Percentiles rank a stretch among this genome's conserved stretches.
These are phyloP conservation scores for Suillus paluster DNA, from an alignment of 768 basidiomycete genomes.

Conservation along the genomic window DNA sequence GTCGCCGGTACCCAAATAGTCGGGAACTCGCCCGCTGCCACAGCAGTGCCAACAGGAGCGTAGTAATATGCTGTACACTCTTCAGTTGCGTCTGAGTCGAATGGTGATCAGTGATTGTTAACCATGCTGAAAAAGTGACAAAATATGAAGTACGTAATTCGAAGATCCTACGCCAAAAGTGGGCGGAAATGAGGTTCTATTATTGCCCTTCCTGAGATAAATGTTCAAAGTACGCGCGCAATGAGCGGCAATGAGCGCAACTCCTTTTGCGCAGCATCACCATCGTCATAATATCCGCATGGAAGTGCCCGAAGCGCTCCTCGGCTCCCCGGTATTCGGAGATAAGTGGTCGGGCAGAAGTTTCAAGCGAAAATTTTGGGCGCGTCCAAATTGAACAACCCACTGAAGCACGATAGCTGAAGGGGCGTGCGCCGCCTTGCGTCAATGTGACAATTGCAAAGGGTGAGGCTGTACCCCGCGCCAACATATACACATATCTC, in stretches of 20 bases:
- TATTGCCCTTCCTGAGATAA: background rate
- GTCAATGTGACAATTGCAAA: background rate
- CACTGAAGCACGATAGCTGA: background rate
- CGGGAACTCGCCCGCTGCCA: conserved; percentile 43
- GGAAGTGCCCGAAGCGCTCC: background rate
- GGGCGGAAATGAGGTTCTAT: background rate
- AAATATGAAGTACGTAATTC: background rate
- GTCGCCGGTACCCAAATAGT: conserved; percentile 47
- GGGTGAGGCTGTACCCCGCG: background rate
- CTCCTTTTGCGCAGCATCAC: background rate
- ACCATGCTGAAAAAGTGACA: background rate
- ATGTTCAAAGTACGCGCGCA: background rate
- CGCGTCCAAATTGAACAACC: background rate
- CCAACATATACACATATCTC: too few species aligned
- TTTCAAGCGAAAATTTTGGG: background rate
- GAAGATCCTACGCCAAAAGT: background rate
- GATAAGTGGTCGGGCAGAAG: background rate
- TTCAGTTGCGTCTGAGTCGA: conserved; percentile 30
- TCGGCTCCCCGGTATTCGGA: background rate
- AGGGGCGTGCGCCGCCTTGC: background rate
- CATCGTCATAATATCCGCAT: background rate
- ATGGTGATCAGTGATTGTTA: background rate
- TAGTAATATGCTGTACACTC: conserved; percentile 53
- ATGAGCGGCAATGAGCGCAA: background rate
- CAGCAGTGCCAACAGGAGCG: conserved; percentile 35